Percentiles rank a stretch among this genome's conserved stretches.
phyloP scores from a whole-genome alignment of 257 asterid genomes.

The Pogostemon cablin region DNA sequence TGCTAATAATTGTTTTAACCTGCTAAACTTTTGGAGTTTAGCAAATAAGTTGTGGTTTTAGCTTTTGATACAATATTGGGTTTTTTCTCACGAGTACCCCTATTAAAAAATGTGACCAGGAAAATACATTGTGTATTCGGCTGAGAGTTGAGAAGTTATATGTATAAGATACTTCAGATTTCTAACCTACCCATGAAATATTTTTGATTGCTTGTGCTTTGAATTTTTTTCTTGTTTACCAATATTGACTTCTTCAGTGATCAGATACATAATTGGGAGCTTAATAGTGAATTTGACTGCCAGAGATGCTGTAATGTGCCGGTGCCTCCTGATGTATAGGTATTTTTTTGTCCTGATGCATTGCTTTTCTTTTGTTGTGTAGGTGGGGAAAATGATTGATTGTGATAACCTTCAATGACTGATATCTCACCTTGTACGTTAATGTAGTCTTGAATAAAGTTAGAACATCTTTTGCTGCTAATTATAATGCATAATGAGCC shows the following conservation, averaged over 20 bases:
- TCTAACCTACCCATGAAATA: conserved; percentile 11
- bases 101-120: not conserved
- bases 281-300: conserved; percentile 18
- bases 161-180: not conserved
- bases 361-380: not conserved
- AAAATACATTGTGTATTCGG: not conserved
- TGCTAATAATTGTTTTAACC: not conserved
- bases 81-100: conserved; percentile 3
- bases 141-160: not conserved
- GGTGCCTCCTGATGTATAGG: conserved; percentile 30
- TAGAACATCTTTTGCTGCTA: conserved; percentile 4
- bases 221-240: conserved; percentile 15
- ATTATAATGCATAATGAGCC: no score
- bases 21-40: not conserved
- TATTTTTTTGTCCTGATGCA: conserved; percentile 13
- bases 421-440: not conserved
- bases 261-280: conserved; percentile 36
- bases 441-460: not conserved
- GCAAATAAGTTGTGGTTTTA: conserved; percentile 24
- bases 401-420: not conserved
- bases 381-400: conserved; percentile 12
- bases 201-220: conserved; percentile 11
- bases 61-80: conserved; percentile 5
- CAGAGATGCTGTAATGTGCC: conserved; percentile 24
- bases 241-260: conserved; percentile 25